A percentile compares a stretch with the other conserved stretches of the same genome.
Conservation (phyloP, 1,284 basidiomycete species). For the Apiotrichum mycotoxinovorans region DNA sequence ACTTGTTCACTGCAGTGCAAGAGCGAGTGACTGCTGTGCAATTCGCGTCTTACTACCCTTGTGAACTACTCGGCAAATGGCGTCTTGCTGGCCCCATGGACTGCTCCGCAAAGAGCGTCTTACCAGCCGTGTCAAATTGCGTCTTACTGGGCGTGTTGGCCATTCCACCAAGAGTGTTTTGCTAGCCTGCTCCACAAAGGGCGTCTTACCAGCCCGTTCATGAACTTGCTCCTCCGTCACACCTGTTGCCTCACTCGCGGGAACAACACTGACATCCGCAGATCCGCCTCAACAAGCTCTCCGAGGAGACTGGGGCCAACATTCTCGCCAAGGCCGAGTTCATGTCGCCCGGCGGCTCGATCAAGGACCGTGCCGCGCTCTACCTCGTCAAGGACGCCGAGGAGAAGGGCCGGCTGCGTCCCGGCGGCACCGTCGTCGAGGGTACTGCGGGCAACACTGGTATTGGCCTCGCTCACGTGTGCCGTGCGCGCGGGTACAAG, state of each 20-base stretch:
- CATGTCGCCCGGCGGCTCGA: conserved; percentile 97
- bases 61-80: conserved; percentile 48
- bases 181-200: no score
- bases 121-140: no score
- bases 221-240: no score
- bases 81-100: neutral
- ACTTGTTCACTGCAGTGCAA: neutral
- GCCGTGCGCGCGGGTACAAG: conserved; percentile 86
- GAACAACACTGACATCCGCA: conserved; percentile 41
- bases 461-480: conserved; percentile 90
- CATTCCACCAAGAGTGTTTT: no score
- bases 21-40: neutral
- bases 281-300: conserved; percentile 79
- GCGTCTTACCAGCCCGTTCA: no score
- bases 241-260: neutral
- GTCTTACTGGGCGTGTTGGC: no score
- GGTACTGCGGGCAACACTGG: conserved; percentile 99
- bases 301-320: conserved; percentile 81
- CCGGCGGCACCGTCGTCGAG: conserved; percentile 94
- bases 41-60: no score
- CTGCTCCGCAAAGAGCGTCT: no score
- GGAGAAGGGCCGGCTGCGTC: conserved; percentile 67
- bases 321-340: conserved; percentile 96
- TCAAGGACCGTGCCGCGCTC: conserved; percentile 95
- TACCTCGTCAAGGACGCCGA: conserved; percentile 88